phyloP scores from a whole-genome alignment of 202 grass and related monocot species.

The Zizania palustris region DNA sequence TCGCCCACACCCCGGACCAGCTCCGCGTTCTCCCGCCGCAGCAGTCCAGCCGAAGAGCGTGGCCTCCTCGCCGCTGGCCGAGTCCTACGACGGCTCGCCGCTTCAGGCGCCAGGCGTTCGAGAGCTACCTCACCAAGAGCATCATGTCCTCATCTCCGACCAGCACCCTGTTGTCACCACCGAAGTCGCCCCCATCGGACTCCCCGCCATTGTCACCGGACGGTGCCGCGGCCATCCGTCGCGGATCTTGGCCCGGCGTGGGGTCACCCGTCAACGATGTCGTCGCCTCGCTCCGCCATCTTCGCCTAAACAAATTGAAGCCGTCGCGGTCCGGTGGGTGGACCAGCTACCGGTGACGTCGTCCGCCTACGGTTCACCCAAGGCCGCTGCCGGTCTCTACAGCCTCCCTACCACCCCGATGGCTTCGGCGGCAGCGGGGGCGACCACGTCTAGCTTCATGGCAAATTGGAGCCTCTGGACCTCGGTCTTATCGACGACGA shows the following conservation, averaged over 20 bases:
- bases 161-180: constrained; percentile 64
- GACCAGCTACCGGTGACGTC: constrained; percentile 20
- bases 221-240: constrained; percentile 32
- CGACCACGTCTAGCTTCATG: not conserved
- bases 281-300: constrained; percentile 56
- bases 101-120: constrained; percentile 65
- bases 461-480: constrained; percentile 38
- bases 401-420: constrained; percentile 70
- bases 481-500: constrained; percentile 49
- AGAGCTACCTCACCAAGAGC: constrained; percentile 56
- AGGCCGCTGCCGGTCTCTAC: constrained; percentile 43
- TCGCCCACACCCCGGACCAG: constrained; percentile 84
- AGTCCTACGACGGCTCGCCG: constrained; percentile 89
- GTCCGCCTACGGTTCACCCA: constrained; percentile 48
- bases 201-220: constrained; percentile 80
- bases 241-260: constrained; percentile 47
- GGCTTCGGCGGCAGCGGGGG: not conserved
- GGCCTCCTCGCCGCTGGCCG: not conserved
- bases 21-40: constrained; percentile 65
- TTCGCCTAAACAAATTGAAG: constrained; percentile 58
- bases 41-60: constrained; percentile 41
- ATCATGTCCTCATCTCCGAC: constrained; percentile 66
- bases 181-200: constrained; percentile 62
- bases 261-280: constrained; percentile 66
- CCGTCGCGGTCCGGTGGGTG: constrained; percentile 55